Base-by-base conservation (phyloP, 2,329 filamentous ascomycete genomes). In the Magnaporthales sp. region DNA sequence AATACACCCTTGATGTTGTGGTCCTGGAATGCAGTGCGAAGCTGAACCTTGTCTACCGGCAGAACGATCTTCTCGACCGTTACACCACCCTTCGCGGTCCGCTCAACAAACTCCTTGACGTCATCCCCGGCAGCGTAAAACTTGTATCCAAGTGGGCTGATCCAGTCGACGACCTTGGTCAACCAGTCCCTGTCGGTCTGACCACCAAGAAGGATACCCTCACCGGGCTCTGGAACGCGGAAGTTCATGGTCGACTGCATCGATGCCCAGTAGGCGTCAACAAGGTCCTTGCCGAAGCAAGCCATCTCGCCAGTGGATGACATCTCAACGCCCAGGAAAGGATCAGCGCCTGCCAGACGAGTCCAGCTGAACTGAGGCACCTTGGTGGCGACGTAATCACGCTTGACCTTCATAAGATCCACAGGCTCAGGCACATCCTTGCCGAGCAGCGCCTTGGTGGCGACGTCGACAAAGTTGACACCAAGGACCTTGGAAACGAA, bases 301-400 rank as follows among this genome's bases (percentile, higher is more conserved):
- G 95, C 95, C 85, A 99, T 97, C 81, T 99, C 95, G 78, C 95
- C 95, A 22, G 95, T 99, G 70, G 89, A 93, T 61, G 92, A 84
- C 95, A 99, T 99, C 81, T 99, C 95, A 67, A 99, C 95, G 68
- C 95, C 95, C 68, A 99, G 86, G 87, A 96, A 98, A 66, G 95
- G 95, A 75, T 99, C 95, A 65, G 95, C 95, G 73, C 95, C 95
- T 63, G 95, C 94, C 67, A 99, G 89, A 84, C 95, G 92, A 69
- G 95, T 98, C 95, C 95, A 99, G 13, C 92, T 95, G 86, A 99
- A 99, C 79, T 99, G 95, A 27, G 95, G 93, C 64, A 99, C 95
- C 85, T 99, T 99, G 78, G 93, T 96, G 32, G 95, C 95, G 65
- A 97, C 81, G 79, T 97, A 98, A 79, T 97, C 88, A 70, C 93